Evolutionary conservation across 306 rosid genomes (phyloP), one percentile per base, ranked within the genome.

Genomic region (Gastrolobium bilobum): DNA sequence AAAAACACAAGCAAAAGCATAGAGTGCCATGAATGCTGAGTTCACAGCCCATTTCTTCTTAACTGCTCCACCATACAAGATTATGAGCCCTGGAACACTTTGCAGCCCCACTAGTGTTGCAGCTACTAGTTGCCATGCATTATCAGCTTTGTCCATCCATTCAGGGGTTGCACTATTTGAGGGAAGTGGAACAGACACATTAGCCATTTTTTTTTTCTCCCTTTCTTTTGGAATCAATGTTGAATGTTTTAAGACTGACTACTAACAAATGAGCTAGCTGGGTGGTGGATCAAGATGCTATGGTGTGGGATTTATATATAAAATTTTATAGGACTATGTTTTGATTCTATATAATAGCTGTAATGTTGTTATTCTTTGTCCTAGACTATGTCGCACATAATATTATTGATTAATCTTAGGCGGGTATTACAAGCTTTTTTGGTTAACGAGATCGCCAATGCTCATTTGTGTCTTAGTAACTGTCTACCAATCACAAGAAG

Each of bases 41-140:
- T 86, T 86, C 74, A 86, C 86, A 0, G 90, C 90, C 90, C 90
- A 87, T 78, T 87, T 87, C 73, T 87, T 87, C 80, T 87, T 87
- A 4, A 86, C 90, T 1, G 90, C 90, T 5, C 90, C 90, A 3
- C 90, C 90, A 2, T 86, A 86, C 34, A 86, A 30, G 3, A 86
- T 81, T 68, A 83, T 81, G 13, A 87, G 84, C 2, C 87, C 90
- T 0, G 90, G 90, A 20, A 87, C 83, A 11, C 87, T 77, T 30
- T 84, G 87, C 0, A 87, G 2, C 1, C 86, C 87, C 0, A 87
- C 87, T 0, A 87, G 62, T 15, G 90, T 83, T 6, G 90, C 90
- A 0, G 87, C 86, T 0, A 62, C 26, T 0, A 87, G 82, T 52
- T 87, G 90, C 90, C 90, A 87, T 20, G 90, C 86, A 38, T 87